These are phyloP conservation scores for Sonneratia alba DNA, from an alignment of 345 rosid species.

Conservation along the genomic window DNA sequence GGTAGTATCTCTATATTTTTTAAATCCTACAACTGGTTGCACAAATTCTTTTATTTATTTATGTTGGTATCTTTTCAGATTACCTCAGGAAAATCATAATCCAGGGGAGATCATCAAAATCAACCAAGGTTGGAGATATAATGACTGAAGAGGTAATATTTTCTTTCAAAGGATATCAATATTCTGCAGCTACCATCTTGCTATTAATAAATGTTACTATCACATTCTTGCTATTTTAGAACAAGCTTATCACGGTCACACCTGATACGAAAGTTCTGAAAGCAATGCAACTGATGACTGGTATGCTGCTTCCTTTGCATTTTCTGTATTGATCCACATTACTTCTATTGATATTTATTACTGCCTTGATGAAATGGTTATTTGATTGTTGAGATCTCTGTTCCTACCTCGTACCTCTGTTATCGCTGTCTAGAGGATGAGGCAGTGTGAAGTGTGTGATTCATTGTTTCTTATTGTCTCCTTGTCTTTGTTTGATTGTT, in stretches of 20 bases:
- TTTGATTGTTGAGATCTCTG: neutral
- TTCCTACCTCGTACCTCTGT: neutral
- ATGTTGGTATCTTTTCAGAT: constrained; percentile 31
- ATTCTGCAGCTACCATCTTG: neutral
- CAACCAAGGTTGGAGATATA: constrained; percentile 95
- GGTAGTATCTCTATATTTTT: neutral
- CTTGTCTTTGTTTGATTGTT: too few relatives aligned
- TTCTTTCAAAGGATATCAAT: neutral
- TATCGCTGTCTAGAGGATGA: neutral
- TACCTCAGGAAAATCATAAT: constrained; percentile 92
- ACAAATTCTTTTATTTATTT: neutral
- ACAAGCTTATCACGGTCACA: constrained; percentile 86
- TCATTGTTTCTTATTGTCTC: too few relatives aligned
- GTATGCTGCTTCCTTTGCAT: constrained; percentile 21
- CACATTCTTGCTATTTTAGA: constrained; percentile 27
- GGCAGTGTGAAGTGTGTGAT: neutral
- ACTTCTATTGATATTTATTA: neutral
- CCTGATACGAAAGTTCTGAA: constrained; percentile 84
- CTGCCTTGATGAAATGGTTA: neutral
- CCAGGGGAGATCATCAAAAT: constrained; percentile 97
- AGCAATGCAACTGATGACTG: constrained; percentile 99
- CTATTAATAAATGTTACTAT: neutral
- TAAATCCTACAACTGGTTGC: neutral
- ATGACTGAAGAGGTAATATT: constrained; percentile 93
- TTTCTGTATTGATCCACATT: neutral